phyloP scores from a whole-genome alignment of 148 eudicot genomes.

The Camellia japonica region DNA sequence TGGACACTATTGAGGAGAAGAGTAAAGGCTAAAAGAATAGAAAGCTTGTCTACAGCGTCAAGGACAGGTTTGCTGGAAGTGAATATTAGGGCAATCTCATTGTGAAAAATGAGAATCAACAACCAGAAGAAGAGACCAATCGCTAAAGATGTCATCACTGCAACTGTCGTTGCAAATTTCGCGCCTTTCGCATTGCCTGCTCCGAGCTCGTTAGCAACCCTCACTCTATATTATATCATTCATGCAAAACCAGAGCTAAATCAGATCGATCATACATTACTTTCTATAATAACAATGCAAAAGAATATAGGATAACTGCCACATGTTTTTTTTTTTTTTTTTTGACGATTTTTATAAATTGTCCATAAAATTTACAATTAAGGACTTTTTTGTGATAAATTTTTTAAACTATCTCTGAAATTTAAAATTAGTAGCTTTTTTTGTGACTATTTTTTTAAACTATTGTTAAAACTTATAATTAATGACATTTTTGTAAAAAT shows the following conservation, averaged over 20 bases:
- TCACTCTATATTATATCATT: conserved; percentile 29
- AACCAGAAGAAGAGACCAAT: conserved; percentile 52
- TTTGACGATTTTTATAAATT: no score
- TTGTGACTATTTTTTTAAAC: no score
- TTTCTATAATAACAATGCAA: background rate
- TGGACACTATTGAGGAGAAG: conserved; percentile 63
- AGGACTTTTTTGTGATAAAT: no score
- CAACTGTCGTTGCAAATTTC: conserved; percentile 48
- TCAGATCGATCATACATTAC: background rate
- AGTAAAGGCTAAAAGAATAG: conserved; percentile 51
- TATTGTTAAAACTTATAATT: no score
- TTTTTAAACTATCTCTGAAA: no score
- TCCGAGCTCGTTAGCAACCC: conserved; percentile 66
- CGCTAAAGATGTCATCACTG: conserved; percentile 42
- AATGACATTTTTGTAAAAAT: no score
- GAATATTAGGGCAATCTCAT: conserved; percentile 48
- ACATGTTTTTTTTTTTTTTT: no score
- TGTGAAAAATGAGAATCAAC: conserved; percentile 37
- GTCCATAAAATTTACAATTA: no score
- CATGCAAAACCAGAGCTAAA: background rate
- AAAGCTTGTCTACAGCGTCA: conserved; percentile 44
- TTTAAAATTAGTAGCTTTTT: no score
- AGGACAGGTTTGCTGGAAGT: conserved; percentile 41
- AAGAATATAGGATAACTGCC: no score
- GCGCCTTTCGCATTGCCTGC: conserved; percentile 70